Evolutionary conservation across 495 filamentous ascomycete species (phyloP).

Genomic region (Xylaria castorea): DNA sequence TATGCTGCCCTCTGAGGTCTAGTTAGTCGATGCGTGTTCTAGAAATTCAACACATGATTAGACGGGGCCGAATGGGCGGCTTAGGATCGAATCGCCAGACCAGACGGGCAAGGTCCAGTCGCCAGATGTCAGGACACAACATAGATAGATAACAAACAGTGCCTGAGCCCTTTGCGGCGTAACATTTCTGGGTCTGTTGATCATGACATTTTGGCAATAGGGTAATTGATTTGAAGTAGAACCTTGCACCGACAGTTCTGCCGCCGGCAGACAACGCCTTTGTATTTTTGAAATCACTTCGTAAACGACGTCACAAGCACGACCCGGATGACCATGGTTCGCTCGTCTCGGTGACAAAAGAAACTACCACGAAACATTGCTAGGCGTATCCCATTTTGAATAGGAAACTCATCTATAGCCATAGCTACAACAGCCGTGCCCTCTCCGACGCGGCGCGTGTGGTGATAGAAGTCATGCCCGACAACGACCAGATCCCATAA

Average conservation of each 20-base stretch:
- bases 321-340: constrained; percentile 14
- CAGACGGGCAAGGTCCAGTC: not conserved
- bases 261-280: constrained; percentile 26
- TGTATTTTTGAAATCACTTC: constrained; percentile 28
- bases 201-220: not conserved
- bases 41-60: too few relatives aligned
- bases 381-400: constrained; percentile 21
- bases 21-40: too few relatives aligned
- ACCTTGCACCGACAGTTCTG: constrained; percentile 9
- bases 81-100: not conserved
- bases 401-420: constrained; percentile 27
- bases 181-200: not conserved
- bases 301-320: constrained; percentile 27
- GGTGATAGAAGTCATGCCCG: constrained; percentile 22
- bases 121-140: not conserved
- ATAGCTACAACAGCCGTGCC: constrained; percentile 26
- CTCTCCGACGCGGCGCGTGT: constrained; percentile 11
- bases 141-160: not conserved
- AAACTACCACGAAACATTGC: constrained; percentile 25
- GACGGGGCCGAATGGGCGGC: not conserved
- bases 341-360: constrained; percentile 22
- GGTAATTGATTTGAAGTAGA: constrained; percentile 8
- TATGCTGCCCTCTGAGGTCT: too few relatives aligned
- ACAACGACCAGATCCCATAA: constrained; percentile 25
- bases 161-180: not conserved